Base-by-base conservation (phyloP, 1,284 basidiomycete species). In the Sanghuangporus sanghuang region DNA sequence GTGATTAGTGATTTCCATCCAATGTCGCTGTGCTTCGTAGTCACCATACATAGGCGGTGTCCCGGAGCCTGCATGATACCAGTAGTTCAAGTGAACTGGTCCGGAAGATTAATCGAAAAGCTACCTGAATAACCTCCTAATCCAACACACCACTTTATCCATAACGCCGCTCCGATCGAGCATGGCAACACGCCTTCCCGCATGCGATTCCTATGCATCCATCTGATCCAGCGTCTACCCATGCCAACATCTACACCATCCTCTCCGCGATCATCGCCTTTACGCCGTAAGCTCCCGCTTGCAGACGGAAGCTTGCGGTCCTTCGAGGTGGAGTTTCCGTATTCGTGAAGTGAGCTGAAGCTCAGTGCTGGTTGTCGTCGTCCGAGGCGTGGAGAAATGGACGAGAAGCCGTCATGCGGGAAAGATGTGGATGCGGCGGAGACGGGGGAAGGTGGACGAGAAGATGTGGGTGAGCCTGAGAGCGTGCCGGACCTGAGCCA, bases 1-100 rank as follows among this genome's bases (percentile, higher is more conserved):
- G 70, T 94, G 89, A 38, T 85, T 76, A 0, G 93, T 93, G 50
- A 96, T 74, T 69, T 96, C 93, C 86, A 96, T 92, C 95, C 94
- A 96, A 74, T 96, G 94, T 59, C 95, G 81, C 71, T 96, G 95
- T 0, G 95, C 95, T 74, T 97, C 95, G 69, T 93, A 94, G 75
- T 97, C 95, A 16, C 95, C 95, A 67, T 84, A 91, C 85, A 95
- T 87, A 0, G 94, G 94, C 0, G 92, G 87, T 2, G 82, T 84
- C 16, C 73, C 79, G 64, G 84, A 75, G 6, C 94, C 92, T 92
- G 68, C 38, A 38, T 49, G 54, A 21, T n/a, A 5, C 2, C 27
- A 49, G 14, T 9, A n/a, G 46, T 44, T 48, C 61, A 49, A 61
- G 64, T 7, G 21, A 44, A 16, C 21, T 38, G 9, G 21, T 32